These are phyloP conservation scores for Penicillium ochrochloron DNA, from an alignment of 495 filamentous ascomycete species.

Conservation along the genomic window DNA sequence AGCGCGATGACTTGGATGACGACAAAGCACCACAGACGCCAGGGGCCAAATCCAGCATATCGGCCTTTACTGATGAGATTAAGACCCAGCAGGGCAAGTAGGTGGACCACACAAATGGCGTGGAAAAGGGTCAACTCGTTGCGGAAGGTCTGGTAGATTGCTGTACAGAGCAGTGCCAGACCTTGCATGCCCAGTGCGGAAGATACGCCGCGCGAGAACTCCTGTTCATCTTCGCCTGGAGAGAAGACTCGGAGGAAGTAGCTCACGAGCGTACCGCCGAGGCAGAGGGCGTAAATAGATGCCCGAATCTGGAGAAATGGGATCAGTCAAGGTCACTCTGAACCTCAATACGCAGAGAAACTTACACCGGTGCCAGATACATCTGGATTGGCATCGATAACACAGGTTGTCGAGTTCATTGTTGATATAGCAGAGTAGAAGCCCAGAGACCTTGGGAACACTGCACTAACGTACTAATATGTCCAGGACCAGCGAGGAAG, in stretches of 20 bases:
- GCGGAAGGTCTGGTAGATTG: conserved; percentile 27
- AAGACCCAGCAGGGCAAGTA: conserved; percentile 23
- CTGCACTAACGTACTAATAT: background rate
- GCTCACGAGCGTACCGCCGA: conserved; percentile 25
- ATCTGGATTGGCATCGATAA: conserved; percentile 24
- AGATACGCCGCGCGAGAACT: conserved; percentile 25
- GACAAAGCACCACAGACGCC: conserved; percentile 22
- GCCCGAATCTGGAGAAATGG: conserved; percentile 20
- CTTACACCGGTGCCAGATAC: conserved; percentile 25
- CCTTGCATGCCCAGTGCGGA: conserved; percentile 28
- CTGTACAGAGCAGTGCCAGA: conserved; percentile 26
- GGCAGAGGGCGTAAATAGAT: conserved; percentile 27
- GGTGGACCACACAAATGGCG: conserved; percentile 26
- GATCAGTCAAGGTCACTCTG: background rate
- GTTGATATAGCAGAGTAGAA: background rate
- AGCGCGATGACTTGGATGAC: conserved; percentile 19
- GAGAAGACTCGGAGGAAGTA: conserved; percentile 22
- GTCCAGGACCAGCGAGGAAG: background rate
- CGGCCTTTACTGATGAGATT: conserved; percentile 28
- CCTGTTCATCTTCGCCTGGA: conserved; percentile 24
- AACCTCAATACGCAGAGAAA: background rate
- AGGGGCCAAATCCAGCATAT: conserved; percentile 24
- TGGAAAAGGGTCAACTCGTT: conserved; percentile 27
- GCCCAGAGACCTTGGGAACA: background rate
- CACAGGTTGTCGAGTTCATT: conserved; percentile 23